Percentiles rank a stretch among this genome's conserved stretches.
phyloP scores from a whole-genome alignment of 768 basidiomycete genomes.

The Lactarius deliciosus region DNA sequence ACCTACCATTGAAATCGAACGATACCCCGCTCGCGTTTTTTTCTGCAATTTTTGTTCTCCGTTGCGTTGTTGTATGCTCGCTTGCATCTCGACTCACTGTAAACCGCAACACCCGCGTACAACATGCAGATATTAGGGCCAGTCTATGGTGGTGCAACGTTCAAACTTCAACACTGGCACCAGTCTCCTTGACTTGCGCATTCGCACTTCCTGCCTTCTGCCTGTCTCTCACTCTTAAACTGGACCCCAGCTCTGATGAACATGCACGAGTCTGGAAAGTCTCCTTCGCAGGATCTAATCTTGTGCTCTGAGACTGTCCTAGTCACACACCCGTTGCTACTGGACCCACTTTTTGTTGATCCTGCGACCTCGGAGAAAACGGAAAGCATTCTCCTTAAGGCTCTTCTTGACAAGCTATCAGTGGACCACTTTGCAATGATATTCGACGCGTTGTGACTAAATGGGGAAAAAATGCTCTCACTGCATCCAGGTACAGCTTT shows the following conservation, averaged over 20 bases:
- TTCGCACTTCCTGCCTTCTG: slow-evolving; percentile 8
- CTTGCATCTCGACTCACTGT: neutral
- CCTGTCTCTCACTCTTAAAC: neutral
- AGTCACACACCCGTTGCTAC: neutral
- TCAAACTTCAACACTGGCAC: no score
- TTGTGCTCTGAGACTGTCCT: neutral
- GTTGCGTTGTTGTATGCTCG: neutral
- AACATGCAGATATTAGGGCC: neutral
- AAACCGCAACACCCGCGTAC: neutral
- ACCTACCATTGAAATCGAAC: no score
- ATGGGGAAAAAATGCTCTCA: slow-evolving; percentile 4
- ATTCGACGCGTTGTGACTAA: slow-evolving; percentile 5
- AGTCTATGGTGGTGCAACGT: no score
- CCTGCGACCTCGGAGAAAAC: neutral
- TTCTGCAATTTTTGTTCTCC: neutral
- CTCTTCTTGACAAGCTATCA: slow-evolving; percentile 3
- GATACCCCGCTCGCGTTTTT: no score
- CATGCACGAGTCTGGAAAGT: neutral
- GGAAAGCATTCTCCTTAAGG: neutral
- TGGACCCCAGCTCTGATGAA: neutral
- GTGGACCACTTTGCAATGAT: neutral
- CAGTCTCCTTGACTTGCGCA: no score
- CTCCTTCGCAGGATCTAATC: neutral
- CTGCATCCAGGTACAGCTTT: slow-evolving; percentile 1
- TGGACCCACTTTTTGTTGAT: neutral